A percentile compares a stretch with the other conserved stretches of the same genome.
Evolutionary conservation across 2,329 filamentous ascomycete species (phyloP).

Genomic region (Neoascochyta sp.): DNA sequence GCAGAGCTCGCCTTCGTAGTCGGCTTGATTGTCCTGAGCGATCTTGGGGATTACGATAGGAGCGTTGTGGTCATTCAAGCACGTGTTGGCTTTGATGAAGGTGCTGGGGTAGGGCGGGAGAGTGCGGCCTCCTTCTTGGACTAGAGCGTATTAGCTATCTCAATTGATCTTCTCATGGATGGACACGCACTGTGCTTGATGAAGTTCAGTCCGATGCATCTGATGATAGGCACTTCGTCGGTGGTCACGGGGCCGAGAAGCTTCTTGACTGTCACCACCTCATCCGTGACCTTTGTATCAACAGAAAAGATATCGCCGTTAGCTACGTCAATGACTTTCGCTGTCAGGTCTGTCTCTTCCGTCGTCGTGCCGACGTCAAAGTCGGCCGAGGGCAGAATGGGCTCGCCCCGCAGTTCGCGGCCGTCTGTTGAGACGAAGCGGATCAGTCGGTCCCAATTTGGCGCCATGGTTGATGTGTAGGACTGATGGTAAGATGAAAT

Average conservation of each 20-base stretch:
- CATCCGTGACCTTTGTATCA: conserved; percentile 50
- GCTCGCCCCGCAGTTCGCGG: conserved; percentile 51
- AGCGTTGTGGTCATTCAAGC: conserved; percentile 41
- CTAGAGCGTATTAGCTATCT: no score
- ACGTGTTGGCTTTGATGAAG: conserved; percentile 49
- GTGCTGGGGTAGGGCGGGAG: conserved; percentile 50
- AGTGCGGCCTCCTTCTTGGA: conserved; percentile 51
- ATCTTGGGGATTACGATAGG: conserved; percentile 49
- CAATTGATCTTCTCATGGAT: no score
- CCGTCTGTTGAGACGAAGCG: conserved; percentile 54
- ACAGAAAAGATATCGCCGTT: conserved; percentile 48
- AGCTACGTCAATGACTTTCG: conserved; percentile 46
- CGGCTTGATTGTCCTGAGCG: conserved; percentile 47
- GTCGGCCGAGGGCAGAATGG: conserved; percentile 44
- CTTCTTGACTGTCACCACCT: conserved; percentile 52
- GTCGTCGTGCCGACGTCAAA: conserved; percentile 51
- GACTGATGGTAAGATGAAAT: conserved; percentile 8
- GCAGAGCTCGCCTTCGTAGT: conserved; percentile 40
- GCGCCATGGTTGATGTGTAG: no score
- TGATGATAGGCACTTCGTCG: conserved; percentile 53
- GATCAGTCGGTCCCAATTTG: conserved; percentile 55
- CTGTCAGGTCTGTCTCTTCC: conserved; percentile 49
- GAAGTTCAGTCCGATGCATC: conserved; percentile 60
- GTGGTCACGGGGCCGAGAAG: conserved; percentile 52
- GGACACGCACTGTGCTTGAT: conserved; percentile 50